phyloP scores from a whole-genome alignment of 2,329 filamentous ascomycete genomes.

The Aureobasidium uvarum region DNA sequence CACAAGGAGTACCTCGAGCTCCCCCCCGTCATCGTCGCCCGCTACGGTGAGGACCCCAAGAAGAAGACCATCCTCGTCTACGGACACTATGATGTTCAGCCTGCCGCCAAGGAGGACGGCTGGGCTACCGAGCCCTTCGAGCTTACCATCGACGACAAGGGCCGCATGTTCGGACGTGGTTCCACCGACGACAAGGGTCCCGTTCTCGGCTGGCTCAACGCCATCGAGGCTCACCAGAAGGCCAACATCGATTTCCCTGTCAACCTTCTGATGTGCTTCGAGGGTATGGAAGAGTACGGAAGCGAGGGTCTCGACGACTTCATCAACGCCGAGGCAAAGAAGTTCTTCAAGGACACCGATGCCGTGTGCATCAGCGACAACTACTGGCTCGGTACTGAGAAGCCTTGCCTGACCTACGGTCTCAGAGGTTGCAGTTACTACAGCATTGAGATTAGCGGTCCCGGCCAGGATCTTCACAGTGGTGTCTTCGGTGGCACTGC shows the following conservation, averaged over 20 bases:
- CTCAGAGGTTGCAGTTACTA: slow-evolving; percentile 99
- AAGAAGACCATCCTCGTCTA: slow-evolving; percentile 97
- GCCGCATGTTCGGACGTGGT: slow-evolving; percentile 92
- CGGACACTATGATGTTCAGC: slow-evolving; percentile 98
- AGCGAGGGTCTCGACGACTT: slow-evolving; percentile 95
- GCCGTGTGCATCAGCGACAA: slow-evolving; percentile 99
- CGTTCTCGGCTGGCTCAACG: slow-evolving; percentile 95
- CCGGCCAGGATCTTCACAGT: slow-evolving; percentile 90
- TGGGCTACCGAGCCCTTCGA: slow-evolving; percentile 96
- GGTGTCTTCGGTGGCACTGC: slow-evolving; percentile 96
- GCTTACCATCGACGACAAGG: slow-evolving; percentile 82
- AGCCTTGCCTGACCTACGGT: slow-evolving; percentile 96
- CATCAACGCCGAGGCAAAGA: slow-evolving; percentile 85
- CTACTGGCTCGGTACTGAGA: slow-evolving; percentile 99
- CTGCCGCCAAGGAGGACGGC: slow-evolving; percentile 86
- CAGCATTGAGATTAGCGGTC: slow-evolving; percentile 83
- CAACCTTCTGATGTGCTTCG: slow-evolving; percentile 98
- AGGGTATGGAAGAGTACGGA: slow-evolving; percentile 99
- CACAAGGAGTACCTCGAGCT: slow-evolving; percentile 87
- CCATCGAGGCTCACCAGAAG: slow-evolving; percentile 96
- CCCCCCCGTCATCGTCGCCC: slow-evolving; percentile 85
- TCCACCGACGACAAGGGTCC: slow-evolving; percentile 98
- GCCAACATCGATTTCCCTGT: slow-evolving; percentile 92
- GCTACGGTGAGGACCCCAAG: slow-evolving; percentile 86
- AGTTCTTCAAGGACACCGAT: slow-evolving; percentile 92